Percentiles rank a stretch among this genome's conserved stretches.
Conservation (phyloP, 2,329 filamentous ascomycete species). For the Ceratocystis huliohia region DNA sequence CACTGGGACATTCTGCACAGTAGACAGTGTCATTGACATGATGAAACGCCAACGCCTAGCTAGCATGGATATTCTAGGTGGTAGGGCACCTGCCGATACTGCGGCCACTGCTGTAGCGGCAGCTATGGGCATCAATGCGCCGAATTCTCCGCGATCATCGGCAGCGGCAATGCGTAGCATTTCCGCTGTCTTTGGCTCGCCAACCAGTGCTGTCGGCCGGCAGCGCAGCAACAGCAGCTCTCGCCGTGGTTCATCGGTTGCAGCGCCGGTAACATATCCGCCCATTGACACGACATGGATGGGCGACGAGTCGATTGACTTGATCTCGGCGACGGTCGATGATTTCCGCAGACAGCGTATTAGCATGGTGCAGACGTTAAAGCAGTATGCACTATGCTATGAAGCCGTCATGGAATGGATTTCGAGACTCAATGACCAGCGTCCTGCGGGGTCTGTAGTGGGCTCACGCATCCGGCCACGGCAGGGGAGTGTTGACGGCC, state of each 20-base stretch:
- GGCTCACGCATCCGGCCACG: slow-evolving; percentile 15
- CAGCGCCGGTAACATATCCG: slow-evolving; percentile 14
- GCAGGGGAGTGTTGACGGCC: slow-evolving; percentile 14
- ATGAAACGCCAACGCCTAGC: slow-evolving; percentile 64
- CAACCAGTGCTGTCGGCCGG: neutral
- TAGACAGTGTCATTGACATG: slow-evolving; percentile 93
- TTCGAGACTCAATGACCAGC: slow-evolving; percentile 34
- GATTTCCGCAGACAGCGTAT: slow-evolving; percentile 79
- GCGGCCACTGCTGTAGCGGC: slow-evolving; percentile 30
- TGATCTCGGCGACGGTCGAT: slow-evolving; percentile 77
- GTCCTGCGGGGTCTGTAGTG: slow-evolving; percentile 5
- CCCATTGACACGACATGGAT: slow-evolving; percentile 49
- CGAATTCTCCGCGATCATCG: slow-evolving; percentile 11
- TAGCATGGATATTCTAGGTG: slow-evolving; percentile 23
- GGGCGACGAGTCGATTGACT: slow-evolving; percentile 56
- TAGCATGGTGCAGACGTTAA: slow-evolving; percentile 91
- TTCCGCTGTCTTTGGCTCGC: slow-evolving; percentile 6
- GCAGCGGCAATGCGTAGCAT: slow-evolving; percentile 9
- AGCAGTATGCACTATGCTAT: slow-evolving; percentile 93
- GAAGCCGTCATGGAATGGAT: slow-evolving; percentile 90
- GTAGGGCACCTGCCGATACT: slow-evolving; percentile 27
- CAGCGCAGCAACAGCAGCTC: slow-evolving; percentile 18
- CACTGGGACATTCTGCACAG: slow-evolving; percentile 91
- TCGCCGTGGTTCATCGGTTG: slow-evolving; percentile 19
- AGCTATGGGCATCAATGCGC: slow-evolving; percentile 1